Evolutionary conservation across 2,329 filamentous ascomycete genomes (phyloP).

Genomic region (Diaporthe ilicicola): DNA sequence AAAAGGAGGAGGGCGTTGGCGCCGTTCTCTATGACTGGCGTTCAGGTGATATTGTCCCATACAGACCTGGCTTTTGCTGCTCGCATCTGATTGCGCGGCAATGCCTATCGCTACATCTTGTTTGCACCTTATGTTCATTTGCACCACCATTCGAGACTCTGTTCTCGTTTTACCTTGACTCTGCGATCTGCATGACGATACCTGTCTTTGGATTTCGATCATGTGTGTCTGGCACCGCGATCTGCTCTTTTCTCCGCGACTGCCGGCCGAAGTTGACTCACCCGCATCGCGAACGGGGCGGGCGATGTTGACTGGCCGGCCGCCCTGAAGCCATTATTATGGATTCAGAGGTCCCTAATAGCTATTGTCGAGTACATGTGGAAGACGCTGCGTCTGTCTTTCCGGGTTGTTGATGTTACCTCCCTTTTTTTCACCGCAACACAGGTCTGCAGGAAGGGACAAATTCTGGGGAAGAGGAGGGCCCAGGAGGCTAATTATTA

Average conservation of each 20-base stretch:
- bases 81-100: conserved; percentile 13
- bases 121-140: conserved; percentile 27
- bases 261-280: conserved; percentile 40
- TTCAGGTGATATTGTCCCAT: conserved; percentile 30
- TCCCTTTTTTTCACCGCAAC: conserved; percentile 9
- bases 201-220: conserved; percentile 59
- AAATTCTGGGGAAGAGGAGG: conserved; percentile 34
- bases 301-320: conserved; percentile 33
- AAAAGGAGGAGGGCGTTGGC: conserved; percentile 48
- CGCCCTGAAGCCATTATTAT: conserved; percentile 44
- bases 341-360: conserved; percentile 33
- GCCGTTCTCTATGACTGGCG: conserved; percentile 34
- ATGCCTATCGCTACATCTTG: conserved; percentile 21
- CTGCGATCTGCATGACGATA: conserved; percentile 67
- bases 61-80: conserved; percentile 20
- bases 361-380: conserved; percentile 33
- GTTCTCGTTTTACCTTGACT: conserved; percentile 46
- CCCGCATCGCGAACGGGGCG: conserved; percentile 30
- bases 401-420: conserved; percentile 20
- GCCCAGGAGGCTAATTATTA: conserved; percentile 41
- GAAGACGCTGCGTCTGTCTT: conserved; percentile 13
- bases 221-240: conserved; percentile 70
- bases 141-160: conserved; percentile 24
- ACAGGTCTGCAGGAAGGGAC: conserved; percentile 35
- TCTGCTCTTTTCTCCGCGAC: conserved; percentile 46